A percentile compares a stretch with the other conserved stretches of the same genome.
Conservation (phyloP, 2,329 filamentous ascomycete genomes). For the Claviceps cyperi region DNA sequence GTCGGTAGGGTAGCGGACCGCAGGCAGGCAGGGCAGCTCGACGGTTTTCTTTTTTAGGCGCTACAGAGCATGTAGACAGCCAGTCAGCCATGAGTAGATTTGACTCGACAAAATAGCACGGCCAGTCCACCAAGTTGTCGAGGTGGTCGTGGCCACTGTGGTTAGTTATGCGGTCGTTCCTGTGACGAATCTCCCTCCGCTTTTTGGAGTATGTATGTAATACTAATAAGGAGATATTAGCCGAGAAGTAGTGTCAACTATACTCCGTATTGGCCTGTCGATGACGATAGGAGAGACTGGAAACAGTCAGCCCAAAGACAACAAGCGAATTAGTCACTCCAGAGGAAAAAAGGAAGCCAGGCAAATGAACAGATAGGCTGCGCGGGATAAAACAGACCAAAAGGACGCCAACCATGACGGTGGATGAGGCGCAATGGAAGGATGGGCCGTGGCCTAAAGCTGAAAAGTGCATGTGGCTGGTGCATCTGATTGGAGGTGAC, state of each 20-base stretch:
- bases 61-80: neutral
- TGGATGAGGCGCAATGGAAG: neutral
- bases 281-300: neutral
- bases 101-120: neutral
- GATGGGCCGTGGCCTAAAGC: neutral
- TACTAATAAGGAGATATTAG: no score
- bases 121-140: neutral
- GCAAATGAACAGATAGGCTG: neutral
- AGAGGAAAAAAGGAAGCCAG: neutral
- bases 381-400: neutral
- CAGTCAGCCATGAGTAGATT: neutral
- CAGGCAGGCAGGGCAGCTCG: no score
- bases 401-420: neutral
- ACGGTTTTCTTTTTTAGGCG: no score
- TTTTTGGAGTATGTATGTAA: no score
- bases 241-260: neutral
- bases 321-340: no score
- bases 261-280: neutral
- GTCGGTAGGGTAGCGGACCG: no score
- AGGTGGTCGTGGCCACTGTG: neutral
- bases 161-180: neutral
- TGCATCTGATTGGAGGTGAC: no score
- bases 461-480: no score
- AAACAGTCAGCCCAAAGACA: neutral
- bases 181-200: neutral